phyloP scores from a whole-genome alignment of 768 basidiomycete species.

The Mycena belliarum region DNA sequence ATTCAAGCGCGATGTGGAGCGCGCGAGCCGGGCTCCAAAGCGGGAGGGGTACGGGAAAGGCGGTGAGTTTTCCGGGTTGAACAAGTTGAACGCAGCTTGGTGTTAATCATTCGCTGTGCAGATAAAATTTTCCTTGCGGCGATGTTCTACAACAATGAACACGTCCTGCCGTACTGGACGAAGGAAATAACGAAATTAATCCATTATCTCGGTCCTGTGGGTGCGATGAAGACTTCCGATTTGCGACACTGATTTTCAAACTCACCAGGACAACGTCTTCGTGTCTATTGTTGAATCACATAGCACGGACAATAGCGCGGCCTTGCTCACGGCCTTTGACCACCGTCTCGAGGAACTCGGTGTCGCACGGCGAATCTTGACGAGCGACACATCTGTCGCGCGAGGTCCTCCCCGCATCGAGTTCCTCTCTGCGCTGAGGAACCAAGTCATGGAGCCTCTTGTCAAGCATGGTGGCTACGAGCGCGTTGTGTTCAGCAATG shows the following conservation, averaged over 20 bases:
- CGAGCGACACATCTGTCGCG: constrained; percentile 18
- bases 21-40: background rate
- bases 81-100: too few species aligned
- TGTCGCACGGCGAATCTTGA: constrained; percentile 31
- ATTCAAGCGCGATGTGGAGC: background rate
- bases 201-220: constrained; percentile 34
- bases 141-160: constrained; percentile 40
- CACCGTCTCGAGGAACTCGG: constrained; percentile 24
- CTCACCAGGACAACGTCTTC: constrained; percentile 36
- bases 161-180: constrained; percentile 40
- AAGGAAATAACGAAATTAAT: constrained; percentile 36
- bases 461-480: constrained; percentile 37
- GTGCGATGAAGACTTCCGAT: background rate
- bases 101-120: background rate
- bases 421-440: constrained; percentile 39
- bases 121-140: constrained; percentile 41
- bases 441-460: constrained; percentile 42
- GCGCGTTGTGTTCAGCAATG: constrained; percentile 43
- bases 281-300: constrained; percentile 28
- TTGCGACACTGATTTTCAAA: background rate
- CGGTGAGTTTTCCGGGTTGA: too few species aligned
- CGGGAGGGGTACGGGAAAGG: background rate
- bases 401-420: constrained; percentile 29
- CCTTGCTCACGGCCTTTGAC: constrained; percentile 31
- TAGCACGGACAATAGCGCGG: constrained; percentile 34